A percentile compares a stretch with the other conserved stretches of the same genome.
phyloP scores from a whole-genome alignment of 164 flowering plant genomes.

The Magnolia sinica region DNA sequence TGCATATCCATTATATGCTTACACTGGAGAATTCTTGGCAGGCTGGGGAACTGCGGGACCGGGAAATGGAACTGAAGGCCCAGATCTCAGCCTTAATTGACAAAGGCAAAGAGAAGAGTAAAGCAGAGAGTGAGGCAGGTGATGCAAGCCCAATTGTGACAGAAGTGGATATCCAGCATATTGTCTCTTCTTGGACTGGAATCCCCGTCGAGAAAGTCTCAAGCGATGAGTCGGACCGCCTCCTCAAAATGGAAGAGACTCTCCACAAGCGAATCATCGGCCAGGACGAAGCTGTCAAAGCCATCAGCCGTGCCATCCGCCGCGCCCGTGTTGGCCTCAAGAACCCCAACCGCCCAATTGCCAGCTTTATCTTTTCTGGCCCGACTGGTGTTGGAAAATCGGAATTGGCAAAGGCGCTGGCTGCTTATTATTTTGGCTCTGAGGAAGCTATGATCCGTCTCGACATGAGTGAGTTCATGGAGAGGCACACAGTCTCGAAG shows the following conservation, averaged over 20 bases:
- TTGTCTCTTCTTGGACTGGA: constrained; percentile 32
- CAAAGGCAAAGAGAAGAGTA: constrained; percentile 16
- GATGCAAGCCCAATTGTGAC: constrained; percentile 17
- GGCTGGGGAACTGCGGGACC: constrained; percentile 77
- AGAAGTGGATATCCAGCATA: constrained; percentile 25
- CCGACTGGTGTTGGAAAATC: constrained; percentile 42
- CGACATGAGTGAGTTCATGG: constrained; percentile 27
- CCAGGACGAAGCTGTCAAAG: constrained; percentile 37
- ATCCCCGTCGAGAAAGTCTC: constrained; percentile 34
- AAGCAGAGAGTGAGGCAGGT: constrained; percentile 15
- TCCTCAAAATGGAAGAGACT: constrained; percentile 27
- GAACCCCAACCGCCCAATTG: constrained; percentile 34
- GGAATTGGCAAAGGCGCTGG: constrained; percentile 25
- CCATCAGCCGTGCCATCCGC: constrained; percentile 33
- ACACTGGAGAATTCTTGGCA: constrained; percentile 16
- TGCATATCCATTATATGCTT: not conserved
- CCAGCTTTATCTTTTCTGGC: constrained; percentile 37
- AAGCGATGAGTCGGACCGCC: constrained; percentile 18
- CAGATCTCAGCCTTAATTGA: constrained; percentile 14
- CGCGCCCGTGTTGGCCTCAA: constrained; percentile 36
- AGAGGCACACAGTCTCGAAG: constrained; percentile 17
- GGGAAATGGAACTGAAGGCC: constrained; percentile 20
- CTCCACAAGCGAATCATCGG: constrained; percentile 26
- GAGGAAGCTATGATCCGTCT: constrained; percentile 24
- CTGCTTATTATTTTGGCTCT: constrained; percentile 23